These are phyloP conservation scores for Arabidopsis hybrid DNA, from an alignment of 441 rosid genomes.

Conservation along the genomic window DNA sequence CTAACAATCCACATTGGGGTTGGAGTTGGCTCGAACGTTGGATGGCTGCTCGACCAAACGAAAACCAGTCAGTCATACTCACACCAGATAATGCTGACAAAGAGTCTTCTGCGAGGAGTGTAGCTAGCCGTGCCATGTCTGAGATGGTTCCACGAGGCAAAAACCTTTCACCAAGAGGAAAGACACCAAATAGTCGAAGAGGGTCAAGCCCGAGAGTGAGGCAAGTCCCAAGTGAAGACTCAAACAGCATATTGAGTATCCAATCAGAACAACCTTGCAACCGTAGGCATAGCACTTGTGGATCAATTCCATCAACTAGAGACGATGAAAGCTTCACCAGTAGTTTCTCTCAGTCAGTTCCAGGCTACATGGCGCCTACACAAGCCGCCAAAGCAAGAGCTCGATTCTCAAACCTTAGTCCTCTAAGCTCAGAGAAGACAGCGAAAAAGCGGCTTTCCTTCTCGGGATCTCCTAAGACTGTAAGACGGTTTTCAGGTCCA, in stretches of 20 bases:
- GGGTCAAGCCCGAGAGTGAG: conserved; percentile 63
- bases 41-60: conserved; percentile 95
- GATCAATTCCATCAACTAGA: conserved; percentile 64
- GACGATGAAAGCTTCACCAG: conserved; percentile 85
- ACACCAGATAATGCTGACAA: conserved; percentile 58
- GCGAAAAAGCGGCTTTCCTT: conserved; percentile 78
- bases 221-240: conserved; percentile 60
- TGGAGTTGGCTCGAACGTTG: conserved; percentile 99
- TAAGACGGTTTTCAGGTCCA: conserved; percentile 86
- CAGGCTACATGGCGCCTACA: conserved; percentile 81
- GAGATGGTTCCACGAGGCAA: conserved; percentile 58
- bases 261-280: conserved; percentile 60
- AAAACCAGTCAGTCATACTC: conserved; percentile 50
- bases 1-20: conserved; percentile 91
- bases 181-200: conserved; percentile 48
- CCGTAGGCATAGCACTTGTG: conserved; percentile 81
- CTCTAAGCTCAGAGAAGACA: conserved; percentile 54
- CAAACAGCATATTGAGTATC: conserved; percentile 63
- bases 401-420: conserved; percentile 60
- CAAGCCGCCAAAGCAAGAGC: conserved; percentile 79
- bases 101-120: conserved; percentile 60
- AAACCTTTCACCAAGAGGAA: conserved; percentile 51
- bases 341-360: conserved; percentile 61
- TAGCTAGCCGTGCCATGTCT: conserved; percentile 59
- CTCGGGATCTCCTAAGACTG: conserved; percentile 58